Evolutionary conservation across 2,329 filamentous ascomycete genomes (phyloP).

Genomic region (Fusarium siculi): DNA sequence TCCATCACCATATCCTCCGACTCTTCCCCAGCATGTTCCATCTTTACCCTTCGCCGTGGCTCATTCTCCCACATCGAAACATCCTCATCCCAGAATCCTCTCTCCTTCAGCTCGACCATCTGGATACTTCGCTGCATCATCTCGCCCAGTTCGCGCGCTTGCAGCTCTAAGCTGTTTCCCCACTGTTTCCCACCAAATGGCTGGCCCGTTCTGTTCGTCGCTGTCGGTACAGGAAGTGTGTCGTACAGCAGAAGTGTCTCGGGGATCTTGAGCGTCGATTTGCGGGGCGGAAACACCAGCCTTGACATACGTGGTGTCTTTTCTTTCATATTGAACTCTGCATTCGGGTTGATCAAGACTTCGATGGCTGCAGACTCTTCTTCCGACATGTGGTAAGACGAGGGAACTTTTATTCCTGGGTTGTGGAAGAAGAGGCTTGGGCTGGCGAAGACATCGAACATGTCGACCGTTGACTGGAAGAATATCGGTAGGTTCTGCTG

Average conservation of each 20-base stretch:
- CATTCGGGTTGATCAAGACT: slow-evolving; percentile 38
- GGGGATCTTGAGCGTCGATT: slow-evolving; percentile 61
- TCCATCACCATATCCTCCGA: slow-evolving; percentile 42
- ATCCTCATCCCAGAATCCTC: slow-evolving; percentile 55
- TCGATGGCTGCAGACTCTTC: slow-evolving; percentile 43
- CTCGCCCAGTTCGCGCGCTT: slow-evolving; percentile 59
- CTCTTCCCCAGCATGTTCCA: slow-evolving; percentile 51
- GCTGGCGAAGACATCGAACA: slow-evolving; percentile 71
- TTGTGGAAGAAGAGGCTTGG: slow-evolving; percentile 68
- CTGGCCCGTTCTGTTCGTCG: slow-evolving; percentile 18
- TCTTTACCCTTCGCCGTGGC: slow-evolving; percentile 51
- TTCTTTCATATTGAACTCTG: background rate
- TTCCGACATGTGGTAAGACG: slow-evolving; percentile 54
- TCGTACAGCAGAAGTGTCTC: slow-evolving; percentile 61
- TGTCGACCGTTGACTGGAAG: slow-evolving; percentile 59
- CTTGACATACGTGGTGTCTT: slow-evolving; percentile 54
- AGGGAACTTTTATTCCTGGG: slow-evolving; percentile 58
- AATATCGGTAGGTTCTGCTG: slow-evolving; percentile 52
- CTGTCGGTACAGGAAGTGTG: slow-evolving; percentile 37
- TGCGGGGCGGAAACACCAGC: slow-evolving; percentile 60
- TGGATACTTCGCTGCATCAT: slow-evolving; percentile 62
- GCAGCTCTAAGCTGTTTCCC: slow-evolving; percentile 57
- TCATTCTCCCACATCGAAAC: slow-evolving; percentile 49
- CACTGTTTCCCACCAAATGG: slow-evolving; percentile 31
- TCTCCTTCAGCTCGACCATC: slow-evolving; percentile 57